Evolutionary conservation across 768 basidiomycete genomes (phyloP).

Genomic region (Hericium coralloides): DNA sequence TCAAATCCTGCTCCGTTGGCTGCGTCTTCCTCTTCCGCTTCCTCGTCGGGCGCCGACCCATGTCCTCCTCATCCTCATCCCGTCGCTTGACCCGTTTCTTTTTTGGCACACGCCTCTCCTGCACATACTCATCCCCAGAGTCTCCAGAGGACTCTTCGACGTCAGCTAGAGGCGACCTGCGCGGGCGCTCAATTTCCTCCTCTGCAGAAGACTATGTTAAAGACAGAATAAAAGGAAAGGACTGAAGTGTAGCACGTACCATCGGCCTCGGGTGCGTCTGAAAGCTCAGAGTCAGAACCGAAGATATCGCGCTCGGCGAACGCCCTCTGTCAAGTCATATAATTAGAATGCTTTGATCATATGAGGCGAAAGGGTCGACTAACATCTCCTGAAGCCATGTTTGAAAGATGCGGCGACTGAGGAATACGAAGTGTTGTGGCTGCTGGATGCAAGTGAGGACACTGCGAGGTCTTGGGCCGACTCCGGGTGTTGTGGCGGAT

Average conservation of each 20-base stretch:
- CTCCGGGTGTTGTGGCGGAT: not conserved
- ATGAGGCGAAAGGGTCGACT: not conserved
- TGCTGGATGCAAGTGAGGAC: not conserved
- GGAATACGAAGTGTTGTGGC: too few relatives aligned
- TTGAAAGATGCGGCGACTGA: not conserved
- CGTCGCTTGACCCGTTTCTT: constrained; percentile 16
- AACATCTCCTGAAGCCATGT: not conserved
- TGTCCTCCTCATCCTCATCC: constrained; percentile 18
- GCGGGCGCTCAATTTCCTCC: constrained; percentile 36
- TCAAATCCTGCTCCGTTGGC: constrained; percentile 55
- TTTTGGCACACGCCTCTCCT: constrained; percentile 19
- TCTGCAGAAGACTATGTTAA: constrained; percentile 5
- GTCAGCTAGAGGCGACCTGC: constrained; percentile 23
- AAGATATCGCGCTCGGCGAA: constrained; percentile 65
- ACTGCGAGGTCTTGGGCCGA: not conserved
- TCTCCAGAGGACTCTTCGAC: constrained; percentile 31
- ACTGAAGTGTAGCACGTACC: constrained; percentile 5
- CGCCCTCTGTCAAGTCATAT: not conserved
- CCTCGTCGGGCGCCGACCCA: constrained; percentile 19
- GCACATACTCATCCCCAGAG: constrained; percentile 47
- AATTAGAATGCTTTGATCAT: not conserved
- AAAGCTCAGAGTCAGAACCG: constrained; percentile 80
- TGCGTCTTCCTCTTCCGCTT: constrained; percentile 51
- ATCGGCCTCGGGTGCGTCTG: constrained; percentile 66
- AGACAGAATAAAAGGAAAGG: not conserved